These are phyloP conservation scores for Stipa capillata DNA, from an alignment of 176 grass and related monocot genomes.

Conservation along the genomic window DNA sequence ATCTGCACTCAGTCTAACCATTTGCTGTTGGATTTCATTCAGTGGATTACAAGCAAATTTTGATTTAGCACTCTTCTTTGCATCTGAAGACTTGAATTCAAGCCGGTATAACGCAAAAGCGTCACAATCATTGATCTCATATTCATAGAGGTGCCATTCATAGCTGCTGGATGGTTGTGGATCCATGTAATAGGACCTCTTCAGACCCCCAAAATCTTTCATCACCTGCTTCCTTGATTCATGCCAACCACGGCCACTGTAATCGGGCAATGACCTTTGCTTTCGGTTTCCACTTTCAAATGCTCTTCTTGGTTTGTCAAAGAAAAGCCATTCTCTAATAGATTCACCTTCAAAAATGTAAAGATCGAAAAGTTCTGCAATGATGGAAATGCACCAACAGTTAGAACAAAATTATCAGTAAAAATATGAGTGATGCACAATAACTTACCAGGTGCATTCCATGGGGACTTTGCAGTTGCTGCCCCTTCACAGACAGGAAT, in stretches of 20 bases:
- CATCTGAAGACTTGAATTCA: constrained; percentile 76
- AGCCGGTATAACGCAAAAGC: constrained; percentile 71
- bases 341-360: constrained; percentile 87
- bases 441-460: constrained; percentile 79
- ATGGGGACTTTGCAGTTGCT: constrained; percentile 79
- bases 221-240: constrained; percentile 92
- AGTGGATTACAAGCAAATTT: constrained; percentile 37
- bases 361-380: constrained; percentile 83
- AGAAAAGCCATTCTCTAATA: constrained; percentile 94
- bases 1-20: constrained; percentile 55
- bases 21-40: constrained; percentile 67
- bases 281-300: constrained; percentile 90
- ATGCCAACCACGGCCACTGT: constrained; percentile 80
- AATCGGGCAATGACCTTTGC: constrained; percentile 86
- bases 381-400: constrained; percentile 14
- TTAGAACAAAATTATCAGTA: constrained; percentile 13
- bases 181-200: constrained; percentile 97
- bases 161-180: constrained; percentile 68
- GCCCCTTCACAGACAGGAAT: constrained; percentile 95
- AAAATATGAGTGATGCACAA: constrained; percentile 2
- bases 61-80: constrained; percentile 74
- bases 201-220: constrained; percentile 84
- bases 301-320: constrained; percentile 88
- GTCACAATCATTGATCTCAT: constrained; percentile 84
- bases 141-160: constrained; percentile 93